Base-by-base conservation (phyloP, 2,329 filamentous ascomycete species). In the Triangularia verruculosa region DNA sequence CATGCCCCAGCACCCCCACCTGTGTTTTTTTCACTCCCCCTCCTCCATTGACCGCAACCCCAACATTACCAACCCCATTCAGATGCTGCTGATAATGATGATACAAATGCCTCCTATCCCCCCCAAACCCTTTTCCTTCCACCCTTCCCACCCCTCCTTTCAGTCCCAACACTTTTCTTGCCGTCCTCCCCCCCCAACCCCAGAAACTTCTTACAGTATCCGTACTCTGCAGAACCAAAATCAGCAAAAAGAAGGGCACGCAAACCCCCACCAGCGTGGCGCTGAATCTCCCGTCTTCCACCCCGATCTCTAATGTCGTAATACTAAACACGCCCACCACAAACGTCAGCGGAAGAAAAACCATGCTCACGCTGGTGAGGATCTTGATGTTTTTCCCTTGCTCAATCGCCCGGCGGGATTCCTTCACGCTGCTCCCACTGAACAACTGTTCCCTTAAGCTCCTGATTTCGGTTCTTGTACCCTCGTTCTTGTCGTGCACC, bases 251-350 rank as follows among this genome's bases (percentile, higher is more conserved):
- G 67, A 83, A 83, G 22, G 80, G 81, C 1, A 83, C 75, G 71
- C 80, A 83, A 52, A 83, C 87, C 74, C 85, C 86, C 6, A 88
- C 89, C 69, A 92, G 93, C 72, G 84, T 89, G 13, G 80, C 71
- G 17, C 77, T 72, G 64, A 83, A 83, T 11, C 74, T 73, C 76
- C 78, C 81, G 71, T 83, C 79, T 1, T 74, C 67, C 7, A 77
- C 73, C 1, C 77, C 69, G 51, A 79, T 77, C 11, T 72, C 72
- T 67, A 83, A 79, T 25, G 79, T 75, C 1, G 80, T 82, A 69
- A 83, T 83, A 27, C 84, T 84, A 32, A 39, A n/a, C 72, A 77
- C 67, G 60, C 79, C 78, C 13, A 85, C 87, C 6, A 86, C 84
- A 70, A 88, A 87, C 0, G 84, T 87, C 22, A 87, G 73, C 1